Evolutionary conservation across 202 grass and related monocot species (phyloP).

Genomic region (Zizania palustris): DNA sequence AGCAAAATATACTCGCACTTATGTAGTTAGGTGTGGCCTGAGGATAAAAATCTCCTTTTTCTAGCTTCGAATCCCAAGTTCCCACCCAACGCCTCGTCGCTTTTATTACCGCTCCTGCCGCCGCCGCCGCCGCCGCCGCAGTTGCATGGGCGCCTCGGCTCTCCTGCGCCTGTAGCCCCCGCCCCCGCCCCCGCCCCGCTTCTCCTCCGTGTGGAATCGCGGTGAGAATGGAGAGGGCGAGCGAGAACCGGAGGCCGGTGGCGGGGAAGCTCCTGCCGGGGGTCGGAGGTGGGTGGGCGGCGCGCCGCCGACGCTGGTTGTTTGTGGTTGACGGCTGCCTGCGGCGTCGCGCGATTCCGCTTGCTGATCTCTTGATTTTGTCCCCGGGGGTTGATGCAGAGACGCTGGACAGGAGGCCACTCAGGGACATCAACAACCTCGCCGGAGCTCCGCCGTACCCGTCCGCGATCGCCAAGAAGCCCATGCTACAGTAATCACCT

Average conservation of each 20-base stretch:
- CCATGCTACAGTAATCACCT: constrained; percentile 58
- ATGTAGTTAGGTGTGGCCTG: no score
- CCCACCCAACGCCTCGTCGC: not conserved
- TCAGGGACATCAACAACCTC: constrained; percentile 75
- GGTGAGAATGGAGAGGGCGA: not conserved
- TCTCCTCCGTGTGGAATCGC: constrained; percentile 16
- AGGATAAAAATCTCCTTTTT: constrained; percentile 22
- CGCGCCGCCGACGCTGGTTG: no score
- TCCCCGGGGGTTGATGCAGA: constrained; percentile 41
- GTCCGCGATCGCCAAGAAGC: constrained; percentile 57
- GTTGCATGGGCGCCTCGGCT: no score
- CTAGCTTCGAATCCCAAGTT: constrained; percentile 1
- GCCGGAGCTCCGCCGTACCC: constrained; percentile 43
- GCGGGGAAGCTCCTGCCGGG: constrained; percentile 23
- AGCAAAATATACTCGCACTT: no score
- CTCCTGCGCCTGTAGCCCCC: constrained; percentile 10
- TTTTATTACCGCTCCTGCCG: constrained; percentile 35
- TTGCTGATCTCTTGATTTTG: constrained; percentile 38
- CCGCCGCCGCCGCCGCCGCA: not conserved
- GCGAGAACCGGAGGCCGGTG: constrained; percentile 54
- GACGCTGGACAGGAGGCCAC: constrained; percentile 64
- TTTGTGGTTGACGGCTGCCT: constrained; percentile 23
- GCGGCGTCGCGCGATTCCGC: not conserved
- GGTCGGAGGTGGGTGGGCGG: constrained; percentile 54
- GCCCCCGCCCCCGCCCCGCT: not conserved